A percentile compares a stretch with the other conserved stretches of the same genome.
Evolutionary conservation across 208 protist genomes (phyloP).

Genomic region (Trypanosoma boissoni): DNA sequence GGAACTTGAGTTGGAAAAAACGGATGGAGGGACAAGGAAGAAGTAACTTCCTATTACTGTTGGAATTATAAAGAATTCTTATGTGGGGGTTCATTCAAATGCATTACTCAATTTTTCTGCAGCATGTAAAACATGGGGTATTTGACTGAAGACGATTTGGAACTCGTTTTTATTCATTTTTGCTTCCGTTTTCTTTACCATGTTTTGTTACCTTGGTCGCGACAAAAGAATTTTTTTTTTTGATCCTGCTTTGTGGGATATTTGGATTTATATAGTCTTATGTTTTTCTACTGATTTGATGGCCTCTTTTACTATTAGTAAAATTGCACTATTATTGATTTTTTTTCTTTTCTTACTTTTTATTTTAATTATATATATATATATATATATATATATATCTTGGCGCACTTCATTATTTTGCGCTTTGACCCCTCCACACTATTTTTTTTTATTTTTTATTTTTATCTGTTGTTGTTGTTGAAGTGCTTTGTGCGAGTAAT

Average conservation of each 20-base stretch:
- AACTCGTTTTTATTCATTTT: no score
- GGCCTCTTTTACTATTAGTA: not conserved
- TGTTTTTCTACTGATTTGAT: not conserved
- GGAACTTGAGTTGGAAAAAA: slow-evolving; percentile 39
- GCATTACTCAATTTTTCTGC: no score
- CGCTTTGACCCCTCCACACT: not conserved
- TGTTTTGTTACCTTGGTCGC: no score
- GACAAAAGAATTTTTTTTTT: no score
- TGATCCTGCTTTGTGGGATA: no score
- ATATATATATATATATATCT: slow-evolving; percentile 8
- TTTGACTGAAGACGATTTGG: no score
- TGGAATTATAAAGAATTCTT: no score
- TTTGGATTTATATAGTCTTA: slow-evolving; percentile 4
- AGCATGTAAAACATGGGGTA: no score
- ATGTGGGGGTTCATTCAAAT: no score
- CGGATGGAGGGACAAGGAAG: slow-evolving; percentile 25
- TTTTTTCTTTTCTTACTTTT: slow-evolving; percentile 9
- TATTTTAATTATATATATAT: not conserved
- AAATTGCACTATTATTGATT: not conserved
- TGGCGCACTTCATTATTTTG: not conserved
- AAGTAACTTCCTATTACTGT: no score
- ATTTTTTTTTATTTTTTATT: slow-evolving; percentile 2
- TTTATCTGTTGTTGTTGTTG: slow-evolving; percentile 6
- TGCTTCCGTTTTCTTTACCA: no score
- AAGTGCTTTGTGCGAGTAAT: not conserved